These are phyloP conservation scores for Penicillium herquei DNA, from an alignment of 495 filamentous ascomycete species.

Conservation along the genomic window DNA sequence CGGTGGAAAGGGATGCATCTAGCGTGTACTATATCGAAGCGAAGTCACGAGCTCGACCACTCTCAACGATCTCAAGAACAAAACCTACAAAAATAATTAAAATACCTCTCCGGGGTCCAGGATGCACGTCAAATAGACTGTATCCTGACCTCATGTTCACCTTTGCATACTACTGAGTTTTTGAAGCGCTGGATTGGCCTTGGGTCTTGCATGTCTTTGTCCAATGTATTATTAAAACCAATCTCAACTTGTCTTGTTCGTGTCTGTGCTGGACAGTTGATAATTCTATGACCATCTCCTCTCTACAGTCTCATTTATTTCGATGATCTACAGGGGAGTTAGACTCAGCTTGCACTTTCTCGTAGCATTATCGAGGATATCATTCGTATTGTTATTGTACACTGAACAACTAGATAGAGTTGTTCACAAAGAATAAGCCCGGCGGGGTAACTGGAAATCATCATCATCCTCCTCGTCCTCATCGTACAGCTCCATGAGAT, in stretches of 20 bases:
- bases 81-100: slow-evolving; percentile 20
- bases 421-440: too few species aligned
- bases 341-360: too few species aligned
- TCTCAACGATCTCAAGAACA: slow-evolving; percentile 29
- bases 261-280: slow-evolving; percentile 19
- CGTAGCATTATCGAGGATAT: too few species aligned
- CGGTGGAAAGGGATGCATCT: slow-evolving; percentile 8
- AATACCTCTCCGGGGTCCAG: slow-evolving; percentile 5
- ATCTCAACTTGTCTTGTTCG: slow-evolving; percentile 19
- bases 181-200: slow-evolving; percentile 46
- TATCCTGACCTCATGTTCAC: slow-evolving; percentile 10
- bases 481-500: too few species aligned
- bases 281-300: slow-evolving; percentile 43
- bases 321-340: too few species aligned
- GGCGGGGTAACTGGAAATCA: too few species aligned
- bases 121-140: background rate
- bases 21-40: slow-evolving; percentile 41
- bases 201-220: slow-evolving; percentile 42
- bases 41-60: slow-evolving; percentile 33
- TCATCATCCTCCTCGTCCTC: too few species aligned
- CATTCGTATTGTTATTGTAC: too few species aligned
- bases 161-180: slow-evolving; percentile 37
- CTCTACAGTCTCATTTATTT: slow-evolving; percentile 15
- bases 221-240: slow-evolving; percentile 36
- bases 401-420: too few species aligned